phyloP scores from a whole-genome alignment of 148 eudicot species.

The Salicornia ramosissima region DNA sequence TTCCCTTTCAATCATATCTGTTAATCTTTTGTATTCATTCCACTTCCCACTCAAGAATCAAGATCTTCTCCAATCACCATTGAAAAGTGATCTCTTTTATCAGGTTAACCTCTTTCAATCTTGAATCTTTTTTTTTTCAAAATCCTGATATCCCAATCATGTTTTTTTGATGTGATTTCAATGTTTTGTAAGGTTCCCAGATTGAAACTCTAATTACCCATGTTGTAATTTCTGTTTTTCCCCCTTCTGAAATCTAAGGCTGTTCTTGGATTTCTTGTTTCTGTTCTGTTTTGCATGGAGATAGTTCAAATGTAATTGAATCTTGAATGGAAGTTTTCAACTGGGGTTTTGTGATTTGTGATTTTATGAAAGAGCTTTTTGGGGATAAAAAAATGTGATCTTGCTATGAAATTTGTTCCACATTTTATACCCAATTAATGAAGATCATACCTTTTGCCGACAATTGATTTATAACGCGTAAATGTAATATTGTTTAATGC shows the following conservation, averaged over 20 bases:
- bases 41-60: constrained; percentile 13
- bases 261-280: not conserved
- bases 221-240: constrained; percentile 1
- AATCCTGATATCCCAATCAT: too few species aligned
- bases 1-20: not conserved
- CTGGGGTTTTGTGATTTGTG: not conserved
- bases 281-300: not conserved
- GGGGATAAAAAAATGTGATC: constrained; percentile 15
- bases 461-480: not conserved
- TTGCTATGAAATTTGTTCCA: constrained; percentile 1
- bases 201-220: constrained; percentile 13
- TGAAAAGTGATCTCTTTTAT: constrained; percentile 10
- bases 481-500: not conserved
- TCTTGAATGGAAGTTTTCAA: not conserved
- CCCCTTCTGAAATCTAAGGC: not conserved
- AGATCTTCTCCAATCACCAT: constrained; percentile 23
- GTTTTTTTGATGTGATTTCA: not conserved
- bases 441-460: constrained; percentile 21
- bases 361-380: not conserved
- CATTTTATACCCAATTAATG: not conserved
- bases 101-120: constrained; percentile 17
- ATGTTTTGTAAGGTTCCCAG: constrained; percentile 8
- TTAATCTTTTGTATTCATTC: not conserved
- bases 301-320: constrained; percentile 9
- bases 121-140: constrained; percentile 8